phyloP scores from a whole-genome alignment of 139 green algal species.

The Chlorella sp. region DNA sequence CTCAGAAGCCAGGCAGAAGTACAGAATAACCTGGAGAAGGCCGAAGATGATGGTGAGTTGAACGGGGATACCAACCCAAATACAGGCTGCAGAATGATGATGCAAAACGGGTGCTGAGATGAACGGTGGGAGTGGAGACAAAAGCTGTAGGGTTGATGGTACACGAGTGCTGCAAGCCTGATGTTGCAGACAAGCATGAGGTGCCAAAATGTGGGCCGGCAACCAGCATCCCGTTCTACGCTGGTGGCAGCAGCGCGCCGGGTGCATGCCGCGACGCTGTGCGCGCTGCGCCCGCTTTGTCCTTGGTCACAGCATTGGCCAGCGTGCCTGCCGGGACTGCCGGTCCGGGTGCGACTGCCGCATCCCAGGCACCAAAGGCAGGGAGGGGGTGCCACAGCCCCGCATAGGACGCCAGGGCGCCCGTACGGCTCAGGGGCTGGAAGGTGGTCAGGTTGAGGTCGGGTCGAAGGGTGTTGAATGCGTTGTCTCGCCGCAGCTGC shows the following conservation, averaged over 20 bases:
- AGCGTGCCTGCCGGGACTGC: neutral
- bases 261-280: neutral
- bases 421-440: neutral
- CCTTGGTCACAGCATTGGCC: neutral
- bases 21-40: too few species aligned
- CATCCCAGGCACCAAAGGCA: neutral
- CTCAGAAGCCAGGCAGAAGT: too few species aligned
- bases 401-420: neutral
- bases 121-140: too few species aligned
- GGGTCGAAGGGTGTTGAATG: neutral
- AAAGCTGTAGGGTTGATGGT: too few species aligned
- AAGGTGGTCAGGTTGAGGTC: neutral
- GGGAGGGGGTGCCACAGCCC: neutral
- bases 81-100: too few species aligned
- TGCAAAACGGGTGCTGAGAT: too few species aligned
- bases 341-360: neutral
- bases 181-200: too few species aligned
- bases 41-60: too few species aligned
- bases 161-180: too few species aligned
- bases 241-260: neutral
- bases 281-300: constrained; percentile 7
- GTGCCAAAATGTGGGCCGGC: too few species aligned
- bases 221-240: too few species aligned
- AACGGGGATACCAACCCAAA: too few species aligned
- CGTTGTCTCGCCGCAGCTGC: constrained; percentile 5